Evolutionary conservation across 495 filamentous ascomycete species (phyloP), one percentile per base, ranked within the genome.

Genomic region (Hypoxylon lienhwacheense): DNA sequence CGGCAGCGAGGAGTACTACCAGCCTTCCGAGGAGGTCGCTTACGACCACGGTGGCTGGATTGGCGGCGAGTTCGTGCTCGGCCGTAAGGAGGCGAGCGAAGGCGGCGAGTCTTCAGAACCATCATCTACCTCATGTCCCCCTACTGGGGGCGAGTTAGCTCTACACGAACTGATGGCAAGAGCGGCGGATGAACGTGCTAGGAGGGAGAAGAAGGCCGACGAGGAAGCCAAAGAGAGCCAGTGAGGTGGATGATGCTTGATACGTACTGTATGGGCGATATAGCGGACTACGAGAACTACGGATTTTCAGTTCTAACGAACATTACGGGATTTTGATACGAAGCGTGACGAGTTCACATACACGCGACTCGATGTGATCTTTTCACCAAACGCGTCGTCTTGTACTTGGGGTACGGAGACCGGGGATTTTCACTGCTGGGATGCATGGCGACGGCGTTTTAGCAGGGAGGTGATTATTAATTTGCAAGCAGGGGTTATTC

Each of bases 61-160:
- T 0, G 93, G 93, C 6, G 93, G 92, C 2, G 83, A 87, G 72
- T 96, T 87, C 73, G 87, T 89, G 35, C 78, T 96, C 24, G 91
- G 92, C 32, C 79, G 81, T 3, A 71, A 70, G 7, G 64, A 68
- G 11, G 63, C 62, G 28, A 79, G 81, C 3, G 70, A 69, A 8
- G 63, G 68, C 8, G 62, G 61, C 3, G 67, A 67, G 32, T 39
- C 36, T n/a, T 6, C 39, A 3, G 28, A n/a, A n/a, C n/a, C n/a
- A n/a, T n/a, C n/a, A n/a, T n/a, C n/a, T n/a, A n/a, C n/a, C n/a
- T n/a, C n/a, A n/a, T n/a, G n/a, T n/a, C n/a, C n/a, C n/a, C n/a
- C n/a, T n/a, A n/a, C n/a, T n/a, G n/a, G n/a, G 46, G 47, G 48
- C 47, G 54, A 65, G 63, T 40, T 72, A 54, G 67, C 53, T 53